Evolutionary conservation across 164 flowering plant species (phyloP).

Genomic region (Macadamia integrifolia): DNA sequence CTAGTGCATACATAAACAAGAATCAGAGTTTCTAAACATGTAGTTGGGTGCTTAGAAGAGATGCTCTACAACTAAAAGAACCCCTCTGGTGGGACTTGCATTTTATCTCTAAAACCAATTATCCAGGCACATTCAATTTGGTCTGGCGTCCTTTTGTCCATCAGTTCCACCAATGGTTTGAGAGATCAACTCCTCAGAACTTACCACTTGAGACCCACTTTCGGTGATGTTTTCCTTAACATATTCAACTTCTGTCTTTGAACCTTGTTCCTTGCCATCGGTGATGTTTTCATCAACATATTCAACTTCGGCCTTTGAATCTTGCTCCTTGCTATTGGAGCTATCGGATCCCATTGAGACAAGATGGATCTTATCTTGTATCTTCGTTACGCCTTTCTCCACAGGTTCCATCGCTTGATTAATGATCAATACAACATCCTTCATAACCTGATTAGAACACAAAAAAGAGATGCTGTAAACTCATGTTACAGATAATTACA

Average conservation of each 20-base stretch:
- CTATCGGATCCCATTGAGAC: constrained; percentile 28
- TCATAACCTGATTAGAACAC: constrained; percentile 50
- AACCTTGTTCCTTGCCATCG: constrained; percentile 19
- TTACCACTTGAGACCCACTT: constrained; percentile 13
- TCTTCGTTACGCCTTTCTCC: constrained; percentile 74
- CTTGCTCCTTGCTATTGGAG: constrained; percentile 30
- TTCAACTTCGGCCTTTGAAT: constrained; percentile 33
- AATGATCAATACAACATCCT: constrained; percentile 85
- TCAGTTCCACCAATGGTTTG: constrained; percentile 4
- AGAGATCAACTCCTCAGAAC: constrained; percentile 9
- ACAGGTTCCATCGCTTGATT: constrained; percentile 90
- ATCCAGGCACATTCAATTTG: not conserved
- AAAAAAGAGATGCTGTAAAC: not conserved
- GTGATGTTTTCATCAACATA: constrained; percentile 22
- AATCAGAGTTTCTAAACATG: too few relatives aligned
- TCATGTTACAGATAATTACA: not conserved
- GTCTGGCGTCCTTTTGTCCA: not conserved
- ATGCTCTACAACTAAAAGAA: too few relatives aligned
- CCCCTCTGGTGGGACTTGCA: too few relatives aligned
- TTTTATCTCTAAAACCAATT: too few relatives aligned
- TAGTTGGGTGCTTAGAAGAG: too few relatives aligned
- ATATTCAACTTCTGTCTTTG: constrained; percentile 34
- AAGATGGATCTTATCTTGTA: constrained; percentile 68
- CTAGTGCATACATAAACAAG: too few relatives aligned
- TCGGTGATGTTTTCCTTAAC: constrained; percentile 19